Evolutionary conservation across 2,329 filamentous ascomycete species (phyloP), one percentile per base, ranked within the genome.

Genomic region (Cladorrhinum sp.): DNA sequence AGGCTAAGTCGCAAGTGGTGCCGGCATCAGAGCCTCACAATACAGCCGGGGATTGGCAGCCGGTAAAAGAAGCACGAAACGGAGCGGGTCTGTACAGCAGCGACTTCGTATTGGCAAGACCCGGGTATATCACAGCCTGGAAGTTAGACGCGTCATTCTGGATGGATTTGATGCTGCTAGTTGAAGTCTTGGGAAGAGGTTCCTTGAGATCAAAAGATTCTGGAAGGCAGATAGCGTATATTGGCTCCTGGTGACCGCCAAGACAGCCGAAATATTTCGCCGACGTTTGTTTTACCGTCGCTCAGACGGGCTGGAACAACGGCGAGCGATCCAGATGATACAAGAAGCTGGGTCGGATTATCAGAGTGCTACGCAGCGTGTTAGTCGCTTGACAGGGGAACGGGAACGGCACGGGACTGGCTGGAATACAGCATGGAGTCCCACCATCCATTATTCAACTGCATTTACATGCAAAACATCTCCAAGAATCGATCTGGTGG

Each of bases 11-110:
- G 58, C 30, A 51, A 54, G 48, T 53, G 20, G 42, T 46, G 50
- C 33, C 58, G 60, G 60, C 51, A 61, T 62, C 64, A 65, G 63
- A 66, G 65, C 63, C 65, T 63, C 65, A 65, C 61, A 63, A 62
- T 61, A 62, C 62, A 61, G 60, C 65, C 58, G 65, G 61, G 33
- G 50, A 56, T 55, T 55, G 59, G 58, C 58, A 53, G 23, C 58
- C 57, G 61, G 62, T 59, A 63, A 63, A 64, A 60, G 51, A 55
- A 62, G 62, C 42, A 56, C 60, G 48, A 63, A 61, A 65, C 64
- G 64, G 57, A 60, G 64, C 58, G 62, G 57, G 57, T 53, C 42
- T 60, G 59, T 48, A 49, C 21, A 42, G 24, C 52, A 62, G 50
- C 46, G 57, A 36, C 12, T 36, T 10, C 33, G 26, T 16, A 57